Evolutionary conservation across 2,329 filamentous ascomycete species (phyloP).

Genomic region (Parastagonospora avenae): DNA sequence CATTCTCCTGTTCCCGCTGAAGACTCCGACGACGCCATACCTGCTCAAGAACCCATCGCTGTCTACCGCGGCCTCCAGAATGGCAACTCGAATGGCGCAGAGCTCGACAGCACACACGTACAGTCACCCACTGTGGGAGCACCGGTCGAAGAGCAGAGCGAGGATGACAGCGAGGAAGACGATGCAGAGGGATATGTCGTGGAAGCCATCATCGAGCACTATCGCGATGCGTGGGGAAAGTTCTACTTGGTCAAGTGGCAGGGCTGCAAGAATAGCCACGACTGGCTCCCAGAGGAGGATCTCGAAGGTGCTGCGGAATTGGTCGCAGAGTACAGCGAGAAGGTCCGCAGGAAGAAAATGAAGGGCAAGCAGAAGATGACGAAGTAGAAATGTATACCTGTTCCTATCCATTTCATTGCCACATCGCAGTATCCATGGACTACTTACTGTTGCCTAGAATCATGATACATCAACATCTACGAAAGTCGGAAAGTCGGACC

Average conservation of each 20-base stretch:
- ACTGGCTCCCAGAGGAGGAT: constrained; percentile 37
- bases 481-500: constrained; percentile 1
- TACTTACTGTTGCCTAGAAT: neutral
- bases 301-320: constrained; percentile 33
- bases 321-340: constrained; percentile 29
- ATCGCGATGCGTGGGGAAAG: constrained; percentile 19
- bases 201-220: constrained; percentile 36
- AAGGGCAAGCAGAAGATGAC: constrained; percentile 1
- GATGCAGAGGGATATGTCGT: constrained; percentile 35
- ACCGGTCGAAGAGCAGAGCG: neutral
- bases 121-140: neutral
- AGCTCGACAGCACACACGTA: neutral
- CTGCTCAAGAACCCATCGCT: neutral
- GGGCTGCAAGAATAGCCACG: constrained; percentile 35
- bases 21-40: constrained; percentile 5
- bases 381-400: neutral
- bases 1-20: neutral
- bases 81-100: neutral
- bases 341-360: constrained; percentile 13
- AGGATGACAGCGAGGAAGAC: constrained; percentile 4
- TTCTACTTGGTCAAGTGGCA: constrained; percentile 45
- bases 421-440: neutral
- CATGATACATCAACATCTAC: neutral
- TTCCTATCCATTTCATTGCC: neutral
- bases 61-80: neutral